Evolutionary conservation across 495 filamentous ascomycete genomes (phyloP).

Genomic region (Penicillium ucsense): DNA sequence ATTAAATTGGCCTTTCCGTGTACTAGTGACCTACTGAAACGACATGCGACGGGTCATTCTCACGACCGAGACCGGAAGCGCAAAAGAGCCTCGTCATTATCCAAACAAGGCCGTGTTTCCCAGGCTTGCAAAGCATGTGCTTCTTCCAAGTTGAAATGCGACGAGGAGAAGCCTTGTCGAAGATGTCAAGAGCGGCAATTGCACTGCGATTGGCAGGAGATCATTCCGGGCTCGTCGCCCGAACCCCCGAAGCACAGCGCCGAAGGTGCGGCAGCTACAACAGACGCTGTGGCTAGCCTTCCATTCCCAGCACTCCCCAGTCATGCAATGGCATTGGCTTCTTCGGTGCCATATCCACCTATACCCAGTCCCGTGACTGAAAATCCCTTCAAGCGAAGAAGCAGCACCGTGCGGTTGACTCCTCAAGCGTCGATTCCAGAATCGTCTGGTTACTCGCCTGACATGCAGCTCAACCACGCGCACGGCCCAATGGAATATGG

Average conservation of each 20-base stretch:
- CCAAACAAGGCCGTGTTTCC: conserved; percentile 42
- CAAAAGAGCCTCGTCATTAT: conserved; percentile 31
- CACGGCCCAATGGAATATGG: conserved; percentile 10
- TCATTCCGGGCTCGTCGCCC: conserved; percentile 11
- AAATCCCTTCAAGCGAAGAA: neutral
- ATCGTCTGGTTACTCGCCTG: neutral
- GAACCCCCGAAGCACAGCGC: conserved; percentile 13
- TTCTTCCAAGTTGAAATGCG: conserved; percentile 44
- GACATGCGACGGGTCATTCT: conserved; percentile 44
- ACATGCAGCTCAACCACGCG: neutral
- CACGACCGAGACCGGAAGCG: conserved; percentile 33
- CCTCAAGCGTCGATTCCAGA: conserved; percentile 24
- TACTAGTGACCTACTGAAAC: conserved; percentile 40
- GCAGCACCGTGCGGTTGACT: neutral
- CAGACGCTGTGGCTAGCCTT: too few species aligned
- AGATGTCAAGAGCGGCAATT: conserved; percentile 38
- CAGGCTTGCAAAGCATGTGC: conserved; percentile 47
- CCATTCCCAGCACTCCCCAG: neutral
- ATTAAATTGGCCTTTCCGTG: too few species aligned
- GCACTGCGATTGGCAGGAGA: conserved; percentile 34
- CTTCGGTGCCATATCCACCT: conserved; percentile 7
- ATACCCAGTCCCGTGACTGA: conserved; percentile 11
- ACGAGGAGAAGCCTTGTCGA: conserved; percentile 39
- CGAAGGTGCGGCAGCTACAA: too few species aligned
- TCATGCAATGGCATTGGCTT: conserved; percentile 1